A percentile compares a stretch with the other conserved stretches of the same genome.
Conservation (phyloP, 257 asterid species). For the Fraxinus anomala region DNA sequence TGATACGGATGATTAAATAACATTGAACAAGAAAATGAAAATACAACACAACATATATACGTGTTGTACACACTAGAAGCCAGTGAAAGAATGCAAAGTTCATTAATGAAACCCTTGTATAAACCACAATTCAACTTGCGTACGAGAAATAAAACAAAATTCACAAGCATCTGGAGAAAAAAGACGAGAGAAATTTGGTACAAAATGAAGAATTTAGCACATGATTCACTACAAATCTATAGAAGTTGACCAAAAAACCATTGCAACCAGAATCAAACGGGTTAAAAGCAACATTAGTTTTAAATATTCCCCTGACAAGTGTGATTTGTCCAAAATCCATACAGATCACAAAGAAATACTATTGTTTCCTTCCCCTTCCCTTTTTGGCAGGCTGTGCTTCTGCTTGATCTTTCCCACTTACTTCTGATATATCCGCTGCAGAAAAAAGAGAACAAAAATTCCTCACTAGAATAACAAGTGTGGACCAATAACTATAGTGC, state of each 20-base stretch:
- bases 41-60: too few species aligned
- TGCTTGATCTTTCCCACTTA: slow-evolving; percentile 62
- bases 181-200: background rate
- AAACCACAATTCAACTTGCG: background rate
- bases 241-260: slow-evolving; percentile 7
- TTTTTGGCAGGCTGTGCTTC: slow-evolving; percentile 66
- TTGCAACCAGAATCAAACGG: slow-evolving; percentile 16
- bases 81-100: background rate
- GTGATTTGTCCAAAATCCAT: slow-evolving; percentile 9
- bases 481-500: background rate
- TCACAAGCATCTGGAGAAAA: background rate
- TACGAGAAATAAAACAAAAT: background rate
- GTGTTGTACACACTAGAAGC: background rate
- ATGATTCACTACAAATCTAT: background rate
- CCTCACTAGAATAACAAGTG: background rate
- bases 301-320: slow-evolving; percentile 6
- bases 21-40: too few species aligned
- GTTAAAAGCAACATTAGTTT: slow-evolving; percentile 2
- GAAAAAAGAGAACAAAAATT: slow-evolving; percentile 19
- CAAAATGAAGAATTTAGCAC: background rate
- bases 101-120: background rate
- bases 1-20: too few species aligned
- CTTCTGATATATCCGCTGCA: slow-evolving; percentile 68
- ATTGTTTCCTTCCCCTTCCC: slow-evolving; percentile 79
- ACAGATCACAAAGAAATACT: slow-evolving; percentile 25